phyloP scores from a whole-genome alignment of 441 rosid species.

The Monsonia emarginata region DNA sequence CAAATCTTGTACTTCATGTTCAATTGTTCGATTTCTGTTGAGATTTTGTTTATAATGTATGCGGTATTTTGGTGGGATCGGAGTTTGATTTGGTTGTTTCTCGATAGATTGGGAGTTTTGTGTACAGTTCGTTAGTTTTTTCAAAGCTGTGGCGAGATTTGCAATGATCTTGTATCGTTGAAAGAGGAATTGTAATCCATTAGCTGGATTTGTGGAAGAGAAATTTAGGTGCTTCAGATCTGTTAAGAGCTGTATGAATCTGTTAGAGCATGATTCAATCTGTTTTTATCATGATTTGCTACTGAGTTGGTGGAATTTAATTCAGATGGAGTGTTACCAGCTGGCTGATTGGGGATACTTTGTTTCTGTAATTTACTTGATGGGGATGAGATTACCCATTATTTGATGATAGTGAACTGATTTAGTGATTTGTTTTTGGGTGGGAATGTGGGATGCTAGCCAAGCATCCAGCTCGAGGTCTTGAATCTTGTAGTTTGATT shows the following conservation, averaged over 20 bases:
- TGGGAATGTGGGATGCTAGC: not conserved
- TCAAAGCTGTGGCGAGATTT: not conserved
- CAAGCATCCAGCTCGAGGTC: not conserved
- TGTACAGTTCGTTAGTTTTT: not conserved
- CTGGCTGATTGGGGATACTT: not conserved
- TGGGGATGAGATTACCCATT: not conserved
- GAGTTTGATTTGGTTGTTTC: not conserved
- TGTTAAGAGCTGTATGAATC: not conserved
- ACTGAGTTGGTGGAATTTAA: not conserved
- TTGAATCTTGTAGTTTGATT: not conserved
- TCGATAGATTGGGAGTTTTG: not conserved
- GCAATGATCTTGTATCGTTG: not conserved
- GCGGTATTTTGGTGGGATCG: not conserved
- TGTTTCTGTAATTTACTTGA: not conserved
- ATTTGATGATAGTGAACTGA: not conserved
- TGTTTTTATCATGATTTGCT: not conserved
- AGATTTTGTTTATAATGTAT: not conserved
- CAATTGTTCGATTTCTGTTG: not conserved
- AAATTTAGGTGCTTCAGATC: not conserved
- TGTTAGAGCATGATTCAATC: not conserved
- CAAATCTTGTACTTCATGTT: not conserved
- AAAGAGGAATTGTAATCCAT: not conserved
- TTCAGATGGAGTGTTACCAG: not conserved
- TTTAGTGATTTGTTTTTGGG: not conserved
- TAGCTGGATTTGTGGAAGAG: not conserved